Conservation (phyloP, 2,329 filamentous ascomycete genomes). For the Neocatenulostroma microsporum region DNA sequence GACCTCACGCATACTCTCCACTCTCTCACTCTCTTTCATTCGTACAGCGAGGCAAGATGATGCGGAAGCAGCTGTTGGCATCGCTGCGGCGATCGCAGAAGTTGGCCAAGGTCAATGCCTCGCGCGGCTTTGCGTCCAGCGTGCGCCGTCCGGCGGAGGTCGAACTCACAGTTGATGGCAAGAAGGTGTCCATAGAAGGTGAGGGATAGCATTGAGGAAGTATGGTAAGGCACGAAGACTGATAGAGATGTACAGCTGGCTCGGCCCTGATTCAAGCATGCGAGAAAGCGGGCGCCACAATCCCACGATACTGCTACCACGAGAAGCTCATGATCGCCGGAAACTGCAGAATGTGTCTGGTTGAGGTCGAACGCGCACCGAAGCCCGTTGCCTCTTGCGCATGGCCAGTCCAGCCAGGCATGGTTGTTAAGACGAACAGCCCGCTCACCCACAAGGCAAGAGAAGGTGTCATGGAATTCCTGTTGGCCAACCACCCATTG, state of each 20-base stretch:
- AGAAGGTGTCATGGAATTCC: slow-evolving; percentile 98
- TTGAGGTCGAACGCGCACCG: slow-evolving; percentile 92
- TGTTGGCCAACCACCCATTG: slow-evolving; percentile 90
- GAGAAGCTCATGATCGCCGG: slow-evolving; percentile 99
- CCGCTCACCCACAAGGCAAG: slow-evolving; percentile 93
- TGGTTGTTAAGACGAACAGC: slow-evolving; percentile 98
- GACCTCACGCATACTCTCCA: too few species aligned
- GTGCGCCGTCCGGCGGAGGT: slow-evolving; percentile 77
- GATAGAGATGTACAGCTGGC: slow-evolving; percentile 56
- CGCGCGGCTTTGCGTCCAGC: slow-evolving; percentile 74
- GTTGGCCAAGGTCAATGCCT: slow-evolving; percentile 30
- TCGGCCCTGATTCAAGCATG: slow-evolving; percentile 98
- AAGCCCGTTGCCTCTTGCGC: slow-evolving; percentile 98
- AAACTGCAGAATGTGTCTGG: slow-evolving; percentile 99
- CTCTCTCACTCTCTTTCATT: slow-evolving; percentile 1
- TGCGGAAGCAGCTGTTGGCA: slow-evolving; percentile 58
- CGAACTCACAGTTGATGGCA: slow-evolving; percentile 92
- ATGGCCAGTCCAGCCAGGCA: slow-evolving; percentile 96
- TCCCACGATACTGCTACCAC: slow-evolving; percentile 98
- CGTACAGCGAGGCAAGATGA: slow-evolving; percentile 38
- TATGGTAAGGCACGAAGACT: slow-evolving; percentile 6
- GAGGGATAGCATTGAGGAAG: slow-evolving; percentile 37
- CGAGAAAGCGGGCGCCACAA: slow-evolving; percentile 87
- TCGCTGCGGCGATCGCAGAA: slow-evolving; percentile 51
- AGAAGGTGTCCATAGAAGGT: slow-evolving; percentile 98